Conservation (phyloP, 768 basidiomycete species). For the Trametes meyenii region DNA sequence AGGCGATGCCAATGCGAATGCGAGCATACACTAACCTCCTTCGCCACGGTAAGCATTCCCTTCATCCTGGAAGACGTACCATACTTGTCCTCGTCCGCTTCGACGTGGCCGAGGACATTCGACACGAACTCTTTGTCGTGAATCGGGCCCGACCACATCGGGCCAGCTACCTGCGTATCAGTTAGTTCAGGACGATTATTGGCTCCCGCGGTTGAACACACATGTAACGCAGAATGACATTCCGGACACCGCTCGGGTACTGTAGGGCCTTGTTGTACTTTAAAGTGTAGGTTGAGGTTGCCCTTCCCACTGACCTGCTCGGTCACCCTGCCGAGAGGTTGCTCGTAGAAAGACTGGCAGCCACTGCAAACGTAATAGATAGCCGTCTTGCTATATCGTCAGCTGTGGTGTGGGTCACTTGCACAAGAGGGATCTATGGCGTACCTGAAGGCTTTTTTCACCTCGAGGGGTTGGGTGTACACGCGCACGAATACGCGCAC, state of each 20-base stretch:
- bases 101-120: slow-evolving; percentile 76
- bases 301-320: slow-evolving; percentile 63
- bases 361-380: slow-evolving; percentile 81
- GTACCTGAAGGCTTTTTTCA: slow-evolving; percentile 81
- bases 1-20: neutral
- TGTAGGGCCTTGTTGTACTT: slow-evolving; percentile 70
- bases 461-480: slow-evolving; percentile 71
- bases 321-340: slow-evolving; percentile 78
- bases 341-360: slow-evolving; percentile 82
- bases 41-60: slow-evolving; percentile 92
- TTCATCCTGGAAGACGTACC: slow-evolving; percentile 85
- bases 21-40: slow-evolving; percentile 59
- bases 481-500: slow-evolving; percentile 89
- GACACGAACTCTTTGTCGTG: slow-evolving; percentile 76
- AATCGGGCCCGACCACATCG: slow-evolving; percentile 94
- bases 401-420: neutral
- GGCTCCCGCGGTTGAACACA: slow-evolving; percentile 38
- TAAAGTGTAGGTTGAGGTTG: slow-evolving; percentile 65
- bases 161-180: slow-evolving; percentile 74
- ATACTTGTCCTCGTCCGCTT: slow-evolving; percentile 62
- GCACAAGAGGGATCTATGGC: slow-evolving; percentile 30
- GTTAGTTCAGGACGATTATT: neutral
- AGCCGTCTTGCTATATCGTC: slow-evolving; percentile 71
- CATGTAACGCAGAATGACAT: slow-evolving; percentile 78
- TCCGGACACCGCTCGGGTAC: slow-evolving; percentile 74